Evolutionary conservation across 805 yeast species (phyloP).

Genomic region (Saccharomycopsis oosterbeekiorum): DNA sequence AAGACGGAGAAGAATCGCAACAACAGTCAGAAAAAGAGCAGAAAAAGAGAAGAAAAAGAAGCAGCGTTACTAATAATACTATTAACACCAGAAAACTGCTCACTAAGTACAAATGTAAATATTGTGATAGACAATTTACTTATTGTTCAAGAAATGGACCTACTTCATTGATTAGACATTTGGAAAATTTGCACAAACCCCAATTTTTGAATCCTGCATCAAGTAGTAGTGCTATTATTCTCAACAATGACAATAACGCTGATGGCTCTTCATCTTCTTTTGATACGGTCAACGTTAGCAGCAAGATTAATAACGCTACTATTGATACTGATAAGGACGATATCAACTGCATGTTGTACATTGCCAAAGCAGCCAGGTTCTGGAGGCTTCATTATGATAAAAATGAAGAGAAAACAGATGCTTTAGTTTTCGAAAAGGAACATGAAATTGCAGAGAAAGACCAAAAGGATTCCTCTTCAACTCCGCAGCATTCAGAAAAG

Average conservation of each 20-base stretch:
- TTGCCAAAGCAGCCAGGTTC: conserved; percentile 9
- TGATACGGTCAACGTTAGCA: background rate
- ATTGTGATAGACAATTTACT: conserved; percentile 12
- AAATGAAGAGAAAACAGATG: conserved; percentile 4
- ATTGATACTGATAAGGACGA: conserved; percentile 2
- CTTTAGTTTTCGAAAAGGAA: background rate
- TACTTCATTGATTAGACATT: conserved; percentile 16
- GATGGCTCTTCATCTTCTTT: background rate
- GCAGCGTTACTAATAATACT: background rate
- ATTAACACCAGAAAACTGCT: background rate
- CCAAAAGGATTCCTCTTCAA: background rate
- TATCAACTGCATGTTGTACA: background rate
- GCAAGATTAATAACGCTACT: background rate
- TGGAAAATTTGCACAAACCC: conserved; percentile 13
- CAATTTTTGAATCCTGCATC: conserved; percentile 9
- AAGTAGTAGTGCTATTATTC: background rate
- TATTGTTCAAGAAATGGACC: conserved; percentile 18
- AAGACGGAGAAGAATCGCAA: background rate
- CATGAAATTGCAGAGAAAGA: background rate
- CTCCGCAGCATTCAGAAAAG: background rate
- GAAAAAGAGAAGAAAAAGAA: background rate
- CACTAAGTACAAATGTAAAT: conserved; percentile 10
- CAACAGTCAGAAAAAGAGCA: background rate
- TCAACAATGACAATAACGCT: background rate
- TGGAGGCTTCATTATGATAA: conserved; percentile 15